phyloP scores from a whole-genome alignment of 805 yeast genomes.

The Scheffersomyces amazonensis region DNA sequence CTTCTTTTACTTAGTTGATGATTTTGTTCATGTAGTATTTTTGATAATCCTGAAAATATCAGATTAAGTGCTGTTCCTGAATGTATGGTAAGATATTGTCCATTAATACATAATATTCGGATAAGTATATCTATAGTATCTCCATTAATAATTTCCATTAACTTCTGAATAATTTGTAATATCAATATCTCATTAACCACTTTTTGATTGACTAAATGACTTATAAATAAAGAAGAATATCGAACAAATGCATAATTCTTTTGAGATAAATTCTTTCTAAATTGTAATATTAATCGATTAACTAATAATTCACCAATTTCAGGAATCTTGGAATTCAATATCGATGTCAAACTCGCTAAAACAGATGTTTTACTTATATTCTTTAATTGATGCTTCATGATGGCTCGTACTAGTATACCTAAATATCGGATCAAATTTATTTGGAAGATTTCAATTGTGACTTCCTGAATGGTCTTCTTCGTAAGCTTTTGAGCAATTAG shows the following conservation, averaged over 20 bases:
- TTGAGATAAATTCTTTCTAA: conserved; percentile 49
- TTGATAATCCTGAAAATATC: conserved; percentile 59
- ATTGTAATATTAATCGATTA: conserved; percentile 53
- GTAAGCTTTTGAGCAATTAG: conserved; percentile 44
- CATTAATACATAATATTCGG: conserved; percentile 48
- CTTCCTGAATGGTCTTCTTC: conserved; percentile 44
- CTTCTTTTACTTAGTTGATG: conserved; percentile 32
- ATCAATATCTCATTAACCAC: conserved; percentile 40
- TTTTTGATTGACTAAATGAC: conserved; percentile 60
- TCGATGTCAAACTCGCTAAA: conserved; percentile 56
- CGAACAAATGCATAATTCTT: conserved; percentile 31
- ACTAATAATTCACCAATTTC: conserved; percentile 59
- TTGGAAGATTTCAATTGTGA: conserved; percentile 49
- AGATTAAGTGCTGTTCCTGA: conserved; percentile 44
- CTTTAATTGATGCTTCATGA: conserved; percentile 52
- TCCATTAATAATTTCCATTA: conserved; percentile 44
- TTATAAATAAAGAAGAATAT: conserved; percentile 39
- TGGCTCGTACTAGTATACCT: conserved; percentile 55
- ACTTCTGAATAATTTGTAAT: conserved; percentile 32
- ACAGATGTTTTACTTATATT: conserved; percentile 41
- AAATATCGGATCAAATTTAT: conserved; percentile 59
- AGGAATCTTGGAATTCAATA: conserved; percentile 67
- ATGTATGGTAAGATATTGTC: conserved; percentile 44
- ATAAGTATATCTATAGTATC: conserved; percentile 57
- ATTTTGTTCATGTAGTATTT: conserved; percentile 53